Percentiles rank a stretch among this genome's conserved stretches.
Evolutionary conservation across 2,329 filamentous ascomycete species (phyloP).

Genomic region (Nemania sp.): DNA sequence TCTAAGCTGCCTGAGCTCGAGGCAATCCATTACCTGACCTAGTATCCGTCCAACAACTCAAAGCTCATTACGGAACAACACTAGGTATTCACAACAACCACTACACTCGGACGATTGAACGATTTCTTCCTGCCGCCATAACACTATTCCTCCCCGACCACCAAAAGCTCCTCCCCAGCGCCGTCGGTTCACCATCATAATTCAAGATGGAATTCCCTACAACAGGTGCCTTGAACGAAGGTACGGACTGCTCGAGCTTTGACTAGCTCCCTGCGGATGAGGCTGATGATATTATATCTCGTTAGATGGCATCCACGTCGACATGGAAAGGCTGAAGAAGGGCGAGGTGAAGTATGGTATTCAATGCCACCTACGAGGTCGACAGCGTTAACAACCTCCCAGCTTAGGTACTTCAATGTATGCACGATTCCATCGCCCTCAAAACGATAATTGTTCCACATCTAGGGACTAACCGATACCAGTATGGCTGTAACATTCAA

Average conservation of each 20-base stretch:
- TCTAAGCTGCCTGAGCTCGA: conserved; percentile 40
- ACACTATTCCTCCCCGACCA: conserved; percentile 16
- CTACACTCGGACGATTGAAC: background rate
- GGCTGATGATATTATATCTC: conserved; percentile 34
- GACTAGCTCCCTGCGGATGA: conserved; percentile 20
- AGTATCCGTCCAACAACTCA: conserved; percentile 13
- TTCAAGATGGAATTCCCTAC: conserved; percentile 65
- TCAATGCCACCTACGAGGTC: conserved; percentile 36
- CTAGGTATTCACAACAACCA: background rate
- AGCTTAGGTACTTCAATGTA: conserved; percentile 98
- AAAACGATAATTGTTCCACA: conserved; percentile 1
- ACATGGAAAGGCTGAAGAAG: conserved; percentile 98
- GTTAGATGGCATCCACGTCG: conserved; percentile 96
- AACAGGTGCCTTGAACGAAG: conserved; percentile 66
- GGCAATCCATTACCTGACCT: conserved; percentile 22
- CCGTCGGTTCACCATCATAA: background rate
- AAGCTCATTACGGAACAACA: conserved; percentile 12
- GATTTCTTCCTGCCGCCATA: background rate
- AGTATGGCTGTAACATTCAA: conserved; percentile 99
- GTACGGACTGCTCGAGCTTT: conserved; percentile 45
- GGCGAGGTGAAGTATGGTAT: conserved; percentile 92
- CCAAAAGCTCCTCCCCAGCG: background rate
- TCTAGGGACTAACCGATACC: conserved; percentile 30
- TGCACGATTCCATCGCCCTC: conserved; percentile 42
- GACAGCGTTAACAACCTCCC: conserved; percentile 27